A percentile compares a stretch with the other conserved stretches of the same genome.
These are phyloP conservation scores for Naganishia randhawae DNA, from an alignment of 768 basidiomycete species.

Conservation along the genomic window DNA sequence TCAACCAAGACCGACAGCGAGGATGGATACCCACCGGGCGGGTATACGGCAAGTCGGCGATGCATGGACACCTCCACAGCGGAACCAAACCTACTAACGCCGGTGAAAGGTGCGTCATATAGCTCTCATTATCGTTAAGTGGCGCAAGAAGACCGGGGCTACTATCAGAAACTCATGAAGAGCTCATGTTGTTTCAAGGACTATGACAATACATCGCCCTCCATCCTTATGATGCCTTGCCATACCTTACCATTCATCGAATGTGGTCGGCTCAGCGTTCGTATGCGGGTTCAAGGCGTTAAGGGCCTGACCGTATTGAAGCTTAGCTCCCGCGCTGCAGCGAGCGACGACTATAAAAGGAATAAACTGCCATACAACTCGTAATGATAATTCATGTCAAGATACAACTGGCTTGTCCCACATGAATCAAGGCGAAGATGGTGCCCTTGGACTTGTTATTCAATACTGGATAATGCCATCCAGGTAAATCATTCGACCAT, in stretches of 20 bases:
- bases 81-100: neutral
- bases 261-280: too few relatives aligned
- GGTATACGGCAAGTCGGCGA: constrained; percentile 16
- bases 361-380: neutral
- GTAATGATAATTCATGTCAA: neutral
- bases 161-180: too few relatives aligned
- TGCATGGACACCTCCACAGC: too few relatives aligned
- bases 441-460: neutral
- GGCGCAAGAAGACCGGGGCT: too few relatives aligned
- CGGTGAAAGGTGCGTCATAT: neutral
- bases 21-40: neutral
- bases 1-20: neutral
- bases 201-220: too few relatives aligned
- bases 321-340: too few relatives aligned
- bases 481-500: constrained; percentile 38
- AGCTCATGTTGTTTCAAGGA: too few relatives aligned
- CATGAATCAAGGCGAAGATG: neutral
- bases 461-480: constrained; percentile 34
- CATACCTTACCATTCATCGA: too few relatives aligned
- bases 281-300: too few relatives aligned
- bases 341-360: too few relatives aligned
- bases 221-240: too few relatives aligned
- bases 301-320: too few relatives aligned
- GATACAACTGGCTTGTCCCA: neutral
- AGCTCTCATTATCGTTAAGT: neutral